Base-by-base conservation (phyloP, 306 rosid genomes). In the Cucurbita ficifolia region DNA sequence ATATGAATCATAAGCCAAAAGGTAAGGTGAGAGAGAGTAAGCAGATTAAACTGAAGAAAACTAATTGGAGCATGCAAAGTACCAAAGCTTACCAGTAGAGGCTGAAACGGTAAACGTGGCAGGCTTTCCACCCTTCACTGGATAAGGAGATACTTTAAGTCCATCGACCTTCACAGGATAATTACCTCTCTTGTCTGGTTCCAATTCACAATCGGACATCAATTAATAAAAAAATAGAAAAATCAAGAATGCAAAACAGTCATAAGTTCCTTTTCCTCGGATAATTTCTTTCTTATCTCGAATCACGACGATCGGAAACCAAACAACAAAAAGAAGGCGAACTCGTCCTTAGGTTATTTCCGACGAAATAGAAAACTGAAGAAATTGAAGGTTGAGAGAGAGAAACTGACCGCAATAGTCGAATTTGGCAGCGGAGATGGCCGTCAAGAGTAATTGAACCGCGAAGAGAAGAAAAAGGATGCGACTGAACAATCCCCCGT, bases 31-130 rank as follows among this genome's bases (percentile, higher is more conserved):
- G 64, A 58, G 39, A 42, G 11, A 1, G 11, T 59, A 33, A 59
- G 19, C 70, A 62, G 33, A 63, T 11, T 39, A 39, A 38, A 8
- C 1, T 33, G 19, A 33, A 33, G 12, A 54, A 8, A 21, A 60
- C 10, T 21, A 36, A 51, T 8, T 12, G 76, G 24, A 38, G 33
- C 6, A n/a, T 17, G 9, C 7, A 17, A 36, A 61, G 24, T 4
- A 61, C 68, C 22, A 35, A 35, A 43, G 51, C 51, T 78, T 77
- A 92, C 96, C 88, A 46, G 98, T 77, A 61, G 88, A 54, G 79
- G 97, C 98, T 29, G 85, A 84, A 77, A 93, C 86, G 72, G 81
- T 87, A 72, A 93, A 93, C 78, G 82, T 86, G 13, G 91, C 96
- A 8, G 90, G 88, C 19, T 83, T 5, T 52, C 97, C 97, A 60